A percentile compares a stretch with the other conserved stretches of the same genome.
These are phyloP conservation scores for Pinus tabuliformis DNA, from an alignment of 75 land plant species.

Conservation along the genomic window DNA sequence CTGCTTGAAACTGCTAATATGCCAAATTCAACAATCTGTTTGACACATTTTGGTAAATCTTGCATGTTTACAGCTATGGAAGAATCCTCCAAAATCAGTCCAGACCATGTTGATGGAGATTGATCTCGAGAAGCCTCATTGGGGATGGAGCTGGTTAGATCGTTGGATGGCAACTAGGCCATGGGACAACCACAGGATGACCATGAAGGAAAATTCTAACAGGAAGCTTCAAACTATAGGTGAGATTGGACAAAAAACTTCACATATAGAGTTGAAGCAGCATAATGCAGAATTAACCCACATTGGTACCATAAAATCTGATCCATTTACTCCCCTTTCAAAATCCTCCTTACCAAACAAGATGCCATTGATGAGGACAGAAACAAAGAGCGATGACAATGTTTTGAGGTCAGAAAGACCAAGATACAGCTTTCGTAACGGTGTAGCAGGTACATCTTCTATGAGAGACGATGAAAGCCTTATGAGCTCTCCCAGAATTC, in stretches of 20 bases:
- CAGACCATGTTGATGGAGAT: slow-evolving; percentile 27
- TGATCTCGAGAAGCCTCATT: slow-evolving; percentile 33
- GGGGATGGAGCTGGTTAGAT: slow-evolving; percentile 93
- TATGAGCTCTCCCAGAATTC: slow-evolving; percentile 50
- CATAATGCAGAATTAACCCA: slow-evolving; percentile 23
- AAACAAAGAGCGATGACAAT: slow-evolving; percentile 3
- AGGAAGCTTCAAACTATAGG: background rate
- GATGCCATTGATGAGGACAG: slow-evolving; percentile 8
- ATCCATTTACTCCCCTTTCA: slow-evolving; percentile 11
- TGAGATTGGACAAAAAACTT: slow-evolving; percentile 1
- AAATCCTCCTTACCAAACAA: slow-evolving; percentile 16
- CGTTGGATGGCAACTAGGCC: slow-evolving; percentile 47
- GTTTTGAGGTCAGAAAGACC: slow-evolving; percentile 12
- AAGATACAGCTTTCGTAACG: slow-evolving; percentile 14
- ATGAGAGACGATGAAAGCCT: slow-evolving; percentile 72
- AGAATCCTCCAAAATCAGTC: slow-evolving; percentile 34
- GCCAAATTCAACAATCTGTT: background rate
- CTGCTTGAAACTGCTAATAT: no score
- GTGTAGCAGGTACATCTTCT: slow-evolving; percentile 19
- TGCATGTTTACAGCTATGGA: slow-evolving; percentile 33
- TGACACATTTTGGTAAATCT: background rate
- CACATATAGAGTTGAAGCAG: background rate
- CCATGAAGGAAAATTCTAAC: background rate
- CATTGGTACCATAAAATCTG: slow-evolving; percentile 15
- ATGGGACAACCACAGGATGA: slow-evolving; percentile 22